Conservation (phyloP, 2,329 filamentous ascomycete species). For the Pseudogymnoascus sp. region DNA sequence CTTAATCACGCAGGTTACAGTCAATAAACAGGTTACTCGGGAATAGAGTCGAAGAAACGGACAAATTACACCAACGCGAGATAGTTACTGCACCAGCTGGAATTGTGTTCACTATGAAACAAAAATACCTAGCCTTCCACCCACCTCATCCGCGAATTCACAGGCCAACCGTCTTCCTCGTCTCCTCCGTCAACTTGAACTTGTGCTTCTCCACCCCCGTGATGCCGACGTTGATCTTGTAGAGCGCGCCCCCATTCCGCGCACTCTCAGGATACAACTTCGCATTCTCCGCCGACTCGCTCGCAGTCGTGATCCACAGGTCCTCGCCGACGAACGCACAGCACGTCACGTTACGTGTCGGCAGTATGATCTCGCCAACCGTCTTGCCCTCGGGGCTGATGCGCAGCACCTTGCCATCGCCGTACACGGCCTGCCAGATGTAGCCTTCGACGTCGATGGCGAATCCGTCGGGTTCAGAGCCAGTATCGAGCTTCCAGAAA, state of each 20-base stretch:
- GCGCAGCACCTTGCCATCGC: constrained; percentile 65
- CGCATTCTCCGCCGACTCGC: constrained; percentile 46
- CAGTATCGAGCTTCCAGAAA: constrained; percentile 50
- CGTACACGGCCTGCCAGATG: constrained; percentile 84
- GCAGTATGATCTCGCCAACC: constrained; percentile 65
- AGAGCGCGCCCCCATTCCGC: constrained; percentile 62
- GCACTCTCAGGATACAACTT: constrained; percentile 54
- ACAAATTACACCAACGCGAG: background rate
- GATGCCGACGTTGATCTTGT: constrained; percentile 69
- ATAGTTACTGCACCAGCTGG: background rate
- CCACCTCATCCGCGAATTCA: background rate
- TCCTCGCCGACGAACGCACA: constrained; percentile 67
- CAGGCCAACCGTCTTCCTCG: background rate
- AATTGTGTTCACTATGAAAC: background rate
- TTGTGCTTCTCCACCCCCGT: constrained; percentile 54
- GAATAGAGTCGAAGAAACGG: background rate
- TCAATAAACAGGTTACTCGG: background rate
- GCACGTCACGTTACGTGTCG: constrained; percentile 74
- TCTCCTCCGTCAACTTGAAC: constrained; percentile 40
- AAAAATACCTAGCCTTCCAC: background rate
- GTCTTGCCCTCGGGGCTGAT: constrained; percentile 59
- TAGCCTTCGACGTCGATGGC: constrained; percentile 76
- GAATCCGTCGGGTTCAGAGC: constrained; percentile 74
- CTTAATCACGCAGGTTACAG: background rate
- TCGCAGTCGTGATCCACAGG: constrained; percentile 72